Evolutionary conservation across 768 basidiomycete genomes (phyloP), one percentile per base, ranked within the genome.

Genomic region (Podaxis sp.): DNA sequence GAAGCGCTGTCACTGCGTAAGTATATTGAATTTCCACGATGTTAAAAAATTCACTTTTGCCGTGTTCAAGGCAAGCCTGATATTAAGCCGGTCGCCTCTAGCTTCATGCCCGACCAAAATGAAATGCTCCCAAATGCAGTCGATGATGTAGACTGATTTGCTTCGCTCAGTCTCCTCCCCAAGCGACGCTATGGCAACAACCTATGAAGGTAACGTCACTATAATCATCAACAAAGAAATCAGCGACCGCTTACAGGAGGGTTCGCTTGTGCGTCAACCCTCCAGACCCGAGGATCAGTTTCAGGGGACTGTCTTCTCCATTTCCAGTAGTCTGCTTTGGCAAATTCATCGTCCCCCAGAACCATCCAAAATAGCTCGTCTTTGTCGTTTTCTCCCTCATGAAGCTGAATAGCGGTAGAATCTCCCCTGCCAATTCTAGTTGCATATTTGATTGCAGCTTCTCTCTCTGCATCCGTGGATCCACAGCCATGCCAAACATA

Each of bases 321-420:
- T 69, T 72, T 82, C 93, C 93, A 94, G 71, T 93, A 89, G 66
- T 93, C 85, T 1, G 93, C 93, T 47, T 82, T 86, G 2, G 91
- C 91, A 70, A 87, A 93, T 1, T 82, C 82, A 2, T 85, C 80
- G 24, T 90, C 84, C n/a, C 92, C 92, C 2, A 94, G 78, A 40
- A 90, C 82, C 85, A 91, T 87, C 90, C 93, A 93, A 70, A 94
- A 93, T 83, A 93, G 86, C 63, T 92, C 89, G 58, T 92, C 88
- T 24, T 73, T 68, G 43, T 88, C 87, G 57, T 80, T 80, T 66
- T 84, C 82, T n/a, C 85, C 84, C 67, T 94, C 90, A 1, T 72
- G 64, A 8, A 93, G 79, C 64, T 90, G 88, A 6, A 82, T 74
- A 19, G 74, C 15, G 69, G 69, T 6, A 73, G 72, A 3, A 75